Evolutionary conservation across 495 filamentous ascomycete species (phyloP), one percentile per base, ranked within the genome.

Genomic region (Platismatia glauca): DNA sequence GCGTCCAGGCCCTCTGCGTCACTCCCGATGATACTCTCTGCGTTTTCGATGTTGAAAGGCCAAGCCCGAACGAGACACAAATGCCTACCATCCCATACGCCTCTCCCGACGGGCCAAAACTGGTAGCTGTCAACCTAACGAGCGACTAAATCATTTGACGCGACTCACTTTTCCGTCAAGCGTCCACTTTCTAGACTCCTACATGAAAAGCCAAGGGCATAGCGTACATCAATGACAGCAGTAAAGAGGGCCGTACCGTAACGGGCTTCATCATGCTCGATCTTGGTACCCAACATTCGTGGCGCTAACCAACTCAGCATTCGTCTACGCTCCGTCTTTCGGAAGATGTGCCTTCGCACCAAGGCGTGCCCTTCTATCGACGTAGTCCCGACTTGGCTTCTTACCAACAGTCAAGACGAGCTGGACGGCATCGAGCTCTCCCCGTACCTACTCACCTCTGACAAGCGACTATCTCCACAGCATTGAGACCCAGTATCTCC

Each of bases 201-300:
- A 74, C 59, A 69, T 77, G 64, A 77, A 77, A 59, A 16, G 73
- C 72, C 20, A 61, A 68, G 22, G 74, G 75, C 29, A 73, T 76
- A 41, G 75, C 69, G 33, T 76, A 75, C 56, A 72, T 78, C 29
- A 68, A 72, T 48, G 75, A 78, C 64, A 74, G 70, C 63, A 73
- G 69, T 44, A 72, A 74, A 53, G 72, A 77, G 69, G 73, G 74
- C 29, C 69, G 73, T 35, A 72, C n/a, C n/a, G n/a, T n/a, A n/a
- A n/a, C 70, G 8, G 75, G 73, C 22, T 75, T 78, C 58, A 74
- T 78, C 57, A 72, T 77, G 65, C 65, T 77, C 63, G 73, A 77
- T 64, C 71, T 78, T 27, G 71, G 67, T 20, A 76, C 76, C 27
- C 71, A 74, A 24, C 71, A 73, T 31, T 72, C 70, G 34, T 77